phyloP scores from a whole-genome alignment of 1,284 basidiomycete genomes.

The Apiotrichum laibachii region DNA sequence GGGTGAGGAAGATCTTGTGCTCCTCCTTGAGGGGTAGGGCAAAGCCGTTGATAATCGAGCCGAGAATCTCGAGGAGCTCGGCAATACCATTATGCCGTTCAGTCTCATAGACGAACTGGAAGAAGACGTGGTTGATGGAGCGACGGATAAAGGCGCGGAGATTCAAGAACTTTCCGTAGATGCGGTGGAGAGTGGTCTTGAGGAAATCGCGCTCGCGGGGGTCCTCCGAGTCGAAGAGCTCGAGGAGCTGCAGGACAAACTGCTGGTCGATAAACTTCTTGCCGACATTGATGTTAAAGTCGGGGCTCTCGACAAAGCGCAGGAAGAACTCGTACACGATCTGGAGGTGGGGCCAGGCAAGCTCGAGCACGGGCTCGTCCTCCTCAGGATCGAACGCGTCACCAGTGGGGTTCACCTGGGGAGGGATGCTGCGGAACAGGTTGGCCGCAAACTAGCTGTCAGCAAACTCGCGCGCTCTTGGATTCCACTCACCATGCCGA shows the following conservation, averaged over 20 bases:
- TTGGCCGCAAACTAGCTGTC: slow-evolving; percentile 80
- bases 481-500: slow-evolving; percentile 78
- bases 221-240: slow-evolving; percentile 98
- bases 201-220: slow-evolving; percentile 98
- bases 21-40: slow-evolving; percentile 97
- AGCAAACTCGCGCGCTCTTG: background rate
- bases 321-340: slow-evolving; percentile 99
- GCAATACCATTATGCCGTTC: slow-evolving; percentile 99
- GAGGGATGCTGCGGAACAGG: slow-evolving; percentile 98
- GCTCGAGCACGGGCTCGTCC: slow-evolving; percentile 97
- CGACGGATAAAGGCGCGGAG: slow-evolving; percentile 97
- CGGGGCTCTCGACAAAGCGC: slow-evolving; percentile 94
- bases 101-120: slow-evolving; percentile 98
- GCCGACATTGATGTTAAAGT: slow-evolving; percentile 97
- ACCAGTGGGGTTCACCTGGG: slow-evolving; percentile 94
- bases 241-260: slow-evolving; percentile 93
- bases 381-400: slow-evolving; percentile 99
- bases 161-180: slow-evolving; percentile 99
- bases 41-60: slow-evolving; percentile 99
- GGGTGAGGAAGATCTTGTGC: slow-evolving; percentile 96
- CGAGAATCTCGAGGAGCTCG: slow-evolving; percentile 95
- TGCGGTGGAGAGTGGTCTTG: slow-evolving; percentile 97
- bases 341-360: slow-evolving; percentile 99
- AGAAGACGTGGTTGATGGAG: slow-evolving; percentile 99
- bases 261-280: slow-evolving; percentile 97